phyloP scores from a whole-genome alignment of 1,284 basidiomycete species.

The Rhodotorula sp. region DNA sequence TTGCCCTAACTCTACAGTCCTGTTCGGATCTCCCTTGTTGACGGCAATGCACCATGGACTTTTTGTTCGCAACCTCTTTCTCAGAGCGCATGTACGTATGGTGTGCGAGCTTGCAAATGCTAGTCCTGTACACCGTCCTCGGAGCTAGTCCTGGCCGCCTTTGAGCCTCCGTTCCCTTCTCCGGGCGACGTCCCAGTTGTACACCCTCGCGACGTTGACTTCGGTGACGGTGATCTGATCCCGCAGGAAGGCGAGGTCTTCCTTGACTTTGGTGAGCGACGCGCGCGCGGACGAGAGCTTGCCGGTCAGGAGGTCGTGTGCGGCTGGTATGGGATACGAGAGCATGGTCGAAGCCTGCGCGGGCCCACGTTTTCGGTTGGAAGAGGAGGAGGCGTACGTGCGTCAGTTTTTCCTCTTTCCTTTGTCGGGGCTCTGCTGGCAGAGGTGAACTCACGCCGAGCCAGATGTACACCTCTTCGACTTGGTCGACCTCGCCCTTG shows the following conservation, averaged over 20 bases:
- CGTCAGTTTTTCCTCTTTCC: not conserved
- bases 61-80: not conserved
- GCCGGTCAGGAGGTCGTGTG: slow-evolving; percentile 69
- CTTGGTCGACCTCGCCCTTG: slow-evolving; percentile 81
- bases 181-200: slow-evolving; percentile 92
- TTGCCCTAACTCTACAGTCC: too few species aligned
- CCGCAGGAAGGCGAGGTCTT: slow-evolving; percentile 88
- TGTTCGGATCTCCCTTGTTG: not conserved
- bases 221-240: slow-evolving; percentile 98
- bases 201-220: slow-evolving; percentile 93
- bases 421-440: not conserved
- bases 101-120: not conserved
- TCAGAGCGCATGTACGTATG: not conserved
- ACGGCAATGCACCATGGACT: not conserved
- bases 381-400: too few species aligned
- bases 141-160: not conserved
- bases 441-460: slow-evolving; percentile 70
- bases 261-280: slow-evolving; percentile 67
- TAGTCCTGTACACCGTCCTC: not conserved
- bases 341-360: slow-evolving; percentile 94
- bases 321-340: slow-evolving; percentile 82
- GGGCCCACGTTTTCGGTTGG: too few species aligned
- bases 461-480: slow-evolving; percentile 90
- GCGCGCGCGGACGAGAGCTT: slow-evolving; percentile 77
- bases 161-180: slow-evolving; percentile 58